Percentiles rank a stretch among this genome's conserved stretches.
Conservation (phyloP, 345 rosid species). For the Camelina neglecta region DNA sequence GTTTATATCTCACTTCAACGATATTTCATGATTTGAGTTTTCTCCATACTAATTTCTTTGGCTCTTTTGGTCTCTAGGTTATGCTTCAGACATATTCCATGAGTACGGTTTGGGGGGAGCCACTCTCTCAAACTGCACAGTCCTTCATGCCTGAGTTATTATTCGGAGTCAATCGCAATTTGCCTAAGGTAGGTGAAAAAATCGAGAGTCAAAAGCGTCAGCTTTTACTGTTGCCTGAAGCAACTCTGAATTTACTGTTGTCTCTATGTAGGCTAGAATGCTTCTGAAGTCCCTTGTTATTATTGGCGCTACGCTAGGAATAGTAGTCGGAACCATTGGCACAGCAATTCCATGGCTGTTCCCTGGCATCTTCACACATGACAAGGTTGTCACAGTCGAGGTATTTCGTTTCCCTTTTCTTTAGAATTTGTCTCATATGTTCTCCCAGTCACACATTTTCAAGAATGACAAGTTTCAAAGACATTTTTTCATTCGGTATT, state of each 20-base stretch:
- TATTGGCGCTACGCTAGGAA: conserved; percentile 68
- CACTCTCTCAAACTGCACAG: conserved; percentile 95
- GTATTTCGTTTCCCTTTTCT: conserved; percentile 43
- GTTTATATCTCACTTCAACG: conserved; percentile 1
- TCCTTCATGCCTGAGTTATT: conserved; percentile 92
- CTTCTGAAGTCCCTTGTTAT: conserved; percentile 77
- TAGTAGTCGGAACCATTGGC: conserved; percentile 62
- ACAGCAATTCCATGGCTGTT: conserved; percentile 70
- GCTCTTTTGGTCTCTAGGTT: conserved; percentile 51
- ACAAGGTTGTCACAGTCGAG: conserved; percentile 61
- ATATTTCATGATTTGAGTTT: conserved; percentile 22
- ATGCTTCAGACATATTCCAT: conserved; percentile 73
- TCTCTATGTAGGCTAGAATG: conserved; percentile 74
- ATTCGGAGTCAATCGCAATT: conserved; percentile 65
- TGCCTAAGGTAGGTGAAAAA: conserved; percentile 56
- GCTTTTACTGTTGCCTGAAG: conserved; percentile 19
- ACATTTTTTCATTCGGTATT: conserved; percentile 6
- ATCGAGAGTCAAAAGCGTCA: background rate
- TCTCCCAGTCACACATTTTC: conserved; percentile 4
- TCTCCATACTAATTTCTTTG: conserved; percentile 6
- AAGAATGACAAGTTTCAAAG: conserved; percentile 17
- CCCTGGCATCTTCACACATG: conserved; percentile 75
- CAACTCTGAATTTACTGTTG: conserved; percentile 9
- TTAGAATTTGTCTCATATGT: conserved; percentile 20
- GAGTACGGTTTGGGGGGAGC: conserved; percentile 80